Conservation (phyloP, 2,329 filamentous ascomycete species). For the Leptographium procerum region DNA sequence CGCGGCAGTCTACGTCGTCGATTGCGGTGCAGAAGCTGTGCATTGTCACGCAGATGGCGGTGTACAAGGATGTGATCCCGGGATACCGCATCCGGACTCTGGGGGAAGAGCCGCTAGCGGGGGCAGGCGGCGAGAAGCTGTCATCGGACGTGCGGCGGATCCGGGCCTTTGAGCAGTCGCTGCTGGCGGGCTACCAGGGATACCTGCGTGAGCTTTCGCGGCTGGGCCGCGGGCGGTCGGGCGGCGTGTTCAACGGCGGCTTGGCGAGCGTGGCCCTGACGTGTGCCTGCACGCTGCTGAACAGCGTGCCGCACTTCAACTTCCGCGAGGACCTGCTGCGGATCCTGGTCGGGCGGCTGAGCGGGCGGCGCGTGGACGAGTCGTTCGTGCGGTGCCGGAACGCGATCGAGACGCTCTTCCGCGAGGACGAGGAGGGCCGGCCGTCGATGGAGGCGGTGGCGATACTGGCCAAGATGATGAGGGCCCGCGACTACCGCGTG, state of each 20-base stretch:
- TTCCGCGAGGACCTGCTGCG: constrained; percentile 80
- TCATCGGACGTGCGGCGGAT: constrained; percentile 84
- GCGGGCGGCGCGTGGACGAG: constrained; percentile 56
- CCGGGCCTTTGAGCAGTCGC: constrained; percentile 74
- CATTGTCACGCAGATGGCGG: constrained; percentile 72
- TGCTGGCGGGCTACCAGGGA: constrained; percentile 72
- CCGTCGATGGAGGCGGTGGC: constrained; percentile 78
- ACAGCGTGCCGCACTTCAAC: constrained; percentile 90
- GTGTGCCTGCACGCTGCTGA: constrained; percentile 73
- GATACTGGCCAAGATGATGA: constrained; percentile 91
- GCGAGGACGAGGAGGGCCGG: constrained; percentile 79
- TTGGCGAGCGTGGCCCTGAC: constrained; percentile 68
- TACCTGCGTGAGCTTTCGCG: constrained; percentile 69
- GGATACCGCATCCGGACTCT: constrained; percentile 87
- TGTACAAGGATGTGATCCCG: constrained; percentile 94
- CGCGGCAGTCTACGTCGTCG: constrained; percentile 50
- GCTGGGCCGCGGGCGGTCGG: constrained; percentile 31
- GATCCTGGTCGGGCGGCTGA: constrained; percentile 76
- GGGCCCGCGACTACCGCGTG: constrained; percentile 67
- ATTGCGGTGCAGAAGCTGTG: constrained; percentile 73
- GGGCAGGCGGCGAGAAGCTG: constrained; percentile 52
- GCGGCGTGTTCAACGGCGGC: constrained; percentile 25
- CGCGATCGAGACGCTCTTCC: constrained; percentile 71
- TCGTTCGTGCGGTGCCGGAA: constrained; percentile 69
- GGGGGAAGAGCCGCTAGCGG: constrained; percentile 49